phyloP scores from a whole-genome alignment of 1,284 basidiomycete genomes.

The Mycosarcoma mackinlayi region DNA sequence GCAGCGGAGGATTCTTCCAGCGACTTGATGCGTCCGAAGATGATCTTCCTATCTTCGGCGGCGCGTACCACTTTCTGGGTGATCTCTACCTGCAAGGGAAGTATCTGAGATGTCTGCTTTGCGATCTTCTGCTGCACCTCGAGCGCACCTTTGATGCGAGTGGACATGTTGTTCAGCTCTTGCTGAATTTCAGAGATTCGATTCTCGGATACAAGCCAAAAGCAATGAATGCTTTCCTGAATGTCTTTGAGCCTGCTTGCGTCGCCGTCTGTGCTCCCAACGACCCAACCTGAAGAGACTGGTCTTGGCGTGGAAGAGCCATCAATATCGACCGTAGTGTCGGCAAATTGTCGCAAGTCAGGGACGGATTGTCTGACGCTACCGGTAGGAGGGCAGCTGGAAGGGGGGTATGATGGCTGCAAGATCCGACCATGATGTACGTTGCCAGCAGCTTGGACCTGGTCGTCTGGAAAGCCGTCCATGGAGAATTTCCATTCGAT shows the following conservation, averaged over 20 bases:
- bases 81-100: constrained; percentile 22
- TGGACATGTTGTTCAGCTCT: constrained; percentile 8
- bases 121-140: constrained; percentile 11
- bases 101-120: constrained; percentile 5
- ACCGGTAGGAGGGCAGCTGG: neutral
- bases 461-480: neutral
- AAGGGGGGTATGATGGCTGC: neutral
- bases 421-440: neutral
- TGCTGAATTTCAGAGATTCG: constrained; percentile 16
- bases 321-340: neutral
- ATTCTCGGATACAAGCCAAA: constrained; percentile 32
- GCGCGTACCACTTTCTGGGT: constrained; percentile 15
- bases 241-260: constrained; percentile 8
- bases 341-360: neutral
- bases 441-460: neutral
- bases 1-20: constrained; percentile 17
- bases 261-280: neutral
- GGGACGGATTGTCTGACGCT: neutral
- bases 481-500: neutral
- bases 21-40: constrained; percentile 18
- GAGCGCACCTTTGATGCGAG: neutral
- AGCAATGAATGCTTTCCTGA: constrained; percentile 22
- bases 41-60: constrained; percentile 17
- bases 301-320: neutral
- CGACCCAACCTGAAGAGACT: neutral